Evolutionary conservation across 306 rosid species (phyloP).

Genomic region (Acacia confusa): DNA sequence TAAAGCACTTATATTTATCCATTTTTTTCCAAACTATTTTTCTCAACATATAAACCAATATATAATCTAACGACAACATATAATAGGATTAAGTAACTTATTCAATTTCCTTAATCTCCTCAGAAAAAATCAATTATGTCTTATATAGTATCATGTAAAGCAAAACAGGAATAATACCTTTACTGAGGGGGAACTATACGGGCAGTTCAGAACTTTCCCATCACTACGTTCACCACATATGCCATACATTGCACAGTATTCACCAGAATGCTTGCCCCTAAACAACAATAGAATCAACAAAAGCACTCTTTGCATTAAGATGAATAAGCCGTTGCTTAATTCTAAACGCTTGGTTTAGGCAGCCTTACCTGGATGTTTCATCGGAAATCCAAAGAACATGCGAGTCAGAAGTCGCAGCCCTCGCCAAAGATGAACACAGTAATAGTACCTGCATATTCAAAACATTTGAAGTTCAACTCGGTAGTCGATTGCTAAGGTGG

Average conservation of each 20-base stretch:
- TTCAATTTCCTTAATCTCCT: too few species aligned
- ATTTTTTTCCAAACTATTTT: too few species aligned
- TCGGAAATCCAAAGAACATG: constrained; percentile 17
- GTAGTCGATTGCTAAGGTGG: not conserved
- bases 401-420: constrained; percentile 40
- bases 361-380: constrained; percentile 40
- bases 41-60: too few species aligned
- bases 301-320: not conserved
- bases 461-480: constrained; percentile 16
- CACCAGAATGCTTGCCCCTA: constrained; percentile 66
- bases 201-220: constrained; percentile 88
- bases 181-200: constrained; percentile 76
- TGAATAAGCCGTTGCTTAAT: not conserved
- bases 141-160: not conserved
- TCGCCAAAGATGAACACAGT: constrained; percentile 43
- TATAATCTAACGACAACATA: too few species aligned
- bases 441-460: constrained; percentile 48
- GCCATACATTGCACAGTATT: constrained; percentile 95
- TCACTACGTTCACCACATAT: constrained; percentile 87
- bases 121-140: too few species aligned
- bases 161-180: constrained; percentile 47
- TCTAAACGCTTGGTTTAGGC: not conserved
- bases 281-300: constrained; percentile 20
- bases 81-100: too few species aligned
- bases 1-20: too few species aligned